These are phyloP conservation scores for Selaginella tamariscina DNA, from an alignment of 75 land plant genomes.

Conservation along the genomic window DNA sequence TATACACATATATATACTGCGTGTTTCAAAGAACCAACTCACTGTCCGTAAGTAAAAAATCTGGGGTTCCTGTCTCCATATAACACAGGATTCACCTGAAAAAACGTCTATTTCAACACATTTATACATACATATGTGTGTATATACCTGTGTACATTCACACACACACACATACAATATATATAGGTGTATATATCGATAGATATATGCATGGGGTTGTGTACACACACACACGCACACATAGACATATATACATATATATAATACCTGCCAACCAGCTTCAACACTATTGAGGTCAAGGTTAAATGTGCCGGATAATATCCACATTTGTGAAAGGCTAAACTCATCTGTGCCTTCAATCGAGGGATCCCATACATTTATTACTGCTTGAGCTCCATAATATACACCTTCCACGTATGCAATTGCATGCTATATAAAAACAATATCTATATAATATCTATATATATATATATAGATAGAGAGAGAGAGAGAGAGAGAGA, in stretches of 20 bases:
- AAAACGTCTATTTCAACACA: neutral
- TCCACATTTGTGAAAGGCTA: constrained; percentile 8
- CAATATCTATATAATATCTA: neutral
- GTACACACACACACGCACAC: neutral
- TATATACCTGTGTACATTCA: neutral
- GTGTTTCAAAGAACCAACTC: neutral
- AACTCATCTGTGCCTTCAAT: neutral
- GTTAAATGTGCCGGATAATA: neutral
- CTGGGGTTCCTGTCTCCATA: constrained; percentile 3
- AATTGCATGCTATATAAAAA: constrained; percentile 1
- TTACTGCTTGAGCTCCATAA: constrained; percentile 6
- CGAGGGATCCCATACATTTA: constrained; percentile 5
- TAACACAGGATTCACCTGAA: neutral
- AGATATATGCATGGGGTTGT: neutral
- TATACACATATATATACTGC: no score
- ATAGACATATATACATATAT: neutral
- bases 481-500: neutral
- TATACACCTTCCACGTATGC: constrained; percentile 1
- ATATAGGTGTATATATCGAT: neutral
- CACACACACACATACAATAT: no score
- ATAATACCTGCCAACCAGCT: constrained; percentile 8
- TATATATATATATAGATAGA: neutral
- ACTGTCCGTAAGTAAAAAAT: constrained; percentile 11
- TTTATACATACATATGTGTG: neutral
- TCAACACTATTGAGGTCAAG: constrained; percentile 6